Conservation (phyloP, 2,329 filamentous ascomycete genomes). For the Aspergillus pseudoviridinutans region DNA sequence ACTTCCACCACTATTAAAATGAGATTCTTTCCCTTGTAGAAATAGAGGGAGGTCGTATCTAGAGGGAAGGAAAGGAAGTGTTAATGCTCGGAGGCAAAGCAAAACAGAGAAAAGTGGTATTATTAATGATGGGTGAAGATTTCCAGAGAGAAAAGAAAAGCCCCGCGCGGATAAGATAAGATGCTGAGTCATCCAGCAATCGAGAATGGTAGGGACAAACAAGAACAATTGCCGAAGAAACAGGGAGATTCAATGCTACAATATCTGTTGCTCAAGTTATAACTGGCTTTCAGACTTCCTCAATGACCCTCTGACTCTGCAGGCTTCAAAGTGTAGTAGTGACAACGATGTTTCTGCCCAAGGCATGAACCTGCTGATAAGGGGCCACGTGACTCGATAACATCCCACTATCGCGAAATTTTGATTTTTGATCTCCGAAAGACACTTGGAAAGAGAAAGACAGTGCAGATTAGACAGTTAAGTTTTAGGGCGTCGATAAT, state of each 20-base stretch:
- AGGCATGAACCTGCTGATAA: conserved; percentile 20
- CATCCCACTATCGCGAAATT: conserved; percentile 21
- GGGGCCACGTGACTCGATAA: conserved; percentile 25
- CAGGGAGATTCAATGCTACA: not conserved
- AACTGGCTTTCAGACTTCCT: not conserved
- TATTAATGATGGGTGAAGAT: conserved; percentile 13
- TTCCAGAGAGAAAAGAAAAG: conserved; percentile 10
- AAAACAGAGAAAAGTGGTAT: conserved; percentile 8
- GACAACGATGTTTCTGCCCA: not conserved
- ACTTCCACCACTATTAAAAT: not conserved
- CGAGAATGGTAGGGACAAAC: not conserved
- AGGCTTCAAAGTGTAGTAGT: not conserved
- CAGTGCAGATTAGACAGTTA: not conserved
- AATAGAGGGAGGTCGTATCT: conserved; percentile 9
- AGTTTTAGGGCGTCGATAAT: not conserved
- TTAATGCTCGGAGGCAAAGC: not conserved
- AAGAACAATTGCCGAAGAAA: not conserved
- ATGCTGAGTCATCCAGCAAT: conserved; percentile 22
- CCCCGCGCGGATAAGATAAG: conserved; percentile 23
- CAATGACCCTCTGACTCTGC: not conserved
- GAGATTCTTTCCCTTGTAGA: conserved; percentile 3
- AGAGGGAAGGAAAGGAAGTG: not conserved
- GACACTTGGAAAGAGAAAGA: not conserved
- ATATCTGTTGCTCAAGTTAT: not conserved
- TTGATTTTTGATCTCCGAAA: conserved; percentile 13